Evolutionary conservation across 768 basidiomycete species (phyloP), one percentile per base, ranked within the genome.

Genomic region (Antrodiella citrinella): DNA sequence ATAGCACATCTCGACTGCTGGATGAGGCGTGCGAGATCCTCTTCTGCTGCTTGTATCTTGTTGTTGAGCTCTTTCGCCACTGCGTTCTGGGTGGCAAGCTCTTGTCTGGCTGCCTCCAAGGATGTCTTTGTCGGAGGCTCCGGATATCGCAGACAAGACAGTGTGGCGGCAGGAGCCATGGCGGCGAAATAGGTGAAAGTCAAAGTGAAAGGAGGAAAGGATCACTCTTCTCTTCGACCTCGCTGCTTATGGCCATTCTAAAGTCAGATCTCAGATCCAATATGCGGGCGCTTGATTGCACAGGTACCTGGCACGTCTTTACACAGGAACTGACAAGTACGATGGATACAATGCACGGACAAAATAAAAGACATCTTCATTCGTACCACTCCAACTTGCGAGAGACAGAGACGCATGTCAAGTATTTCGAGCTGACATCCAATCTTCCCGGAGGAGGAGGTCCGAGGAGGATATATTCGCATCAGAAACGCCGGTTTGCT

Each of bases 101-200:
- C 58, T 23, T 66, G 62, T 24, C 75, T 76, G 19, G 85, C 85
- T 44, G 74, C 69, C 3, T 69, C 69, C 22, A 84, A 67, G 41
- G 76, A 69, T 11, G 72, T 65, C 23, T 70, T 66, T 0, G 84
- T 86, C 4, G 84, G 82, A 2, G 82, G 82, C 48, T 85, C 81
- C 26, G 71, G 67, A 52, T 76, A 73, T 25, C 53, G 24, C 47
- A 62, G 51, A 47, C 47, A 38, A 50, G 56, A 51, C 67, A 73
- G 71, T 52, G 41, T 26, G 48, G 48, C 59, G 18, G 45, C 19
- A 22, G 50, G 26, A 45, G 19, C n/a, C 5, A 18, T 21, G 18
- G 38, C 35, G 30, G 30, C 7, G 30, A 35, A 15, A 35, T 15
- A 15, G 7, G 15, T 7, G 30, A 7, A 35, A 15, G 30, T 7